A percentile compares a stretch with the other conserved stretches of the same genome.
These are phyloP conservation scores for Sporothrix globosa DNA, from an alignment of 2,329 filamentous ascomycete genomes.

Conservation along the genomic window DNA sequence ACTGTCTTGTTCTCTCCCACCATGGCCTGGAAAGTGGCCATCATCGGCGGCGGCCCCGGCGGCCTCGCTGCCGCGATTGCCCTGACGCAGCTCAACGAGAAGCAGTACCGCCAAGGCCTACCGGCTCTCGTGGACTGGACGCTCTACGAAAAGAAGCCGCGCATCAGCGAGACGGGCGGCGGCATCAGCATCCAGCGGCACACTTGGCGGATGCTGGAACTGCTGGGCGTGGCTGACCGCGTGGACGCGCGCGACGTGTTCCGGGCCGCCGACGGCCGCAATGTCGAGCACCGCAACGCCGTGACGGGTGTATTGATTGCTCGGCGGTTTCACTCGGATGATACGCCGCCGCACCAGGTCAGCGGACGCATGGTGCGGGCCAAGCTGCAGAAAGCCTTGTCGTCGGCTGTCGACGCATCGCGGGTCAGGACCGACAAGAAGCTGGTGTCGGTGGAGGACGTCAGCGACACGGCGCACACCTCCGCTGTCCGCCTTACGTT, in stretches of 20 bases:
- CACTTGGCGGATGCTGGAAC: conserved; percentile 45
- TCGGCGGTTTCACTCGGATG: conserved; percentile 35
- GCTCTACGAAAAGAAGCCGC: conserved; percentile 45
- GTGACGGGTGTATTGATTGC: conserved; percentile 41
- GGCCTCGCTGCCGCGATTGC: conserved; percentile 31
- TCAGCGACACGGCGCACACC: not conserved
- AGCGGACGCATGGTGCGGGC: conserved; percentile 43
- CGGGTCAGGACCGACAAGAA: conserved; percentile 52
- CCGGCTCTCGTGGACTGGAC: conserved; percentile 42
- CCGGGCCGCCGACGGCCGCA: conserved; percentile 38
- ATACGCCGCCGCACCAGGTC: conserved; percentile 39
- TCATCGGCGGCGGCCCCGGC: conserved; percentile 32
- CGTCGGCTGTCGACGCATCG: conserved; percentile 50
- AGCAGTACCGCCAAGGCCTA: conserved; percentile 29
- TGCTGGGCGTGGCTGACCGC: conserved; percentile 42
- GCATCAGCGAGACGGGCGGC: conserved; percentile 46
- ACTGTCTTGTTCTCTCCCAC: not conserved
- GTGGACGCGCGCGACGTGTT: conserved; percentile 43
- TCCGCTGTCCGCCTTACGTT: conserved; percentile 49
- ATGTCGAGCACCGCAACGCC: conserved; percentile 42
- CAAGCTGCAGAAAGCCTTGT: conserved; percentile 53
- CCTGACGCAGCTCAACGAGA: conserved; percentile 28
- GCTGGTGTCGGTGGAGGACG: conserved; percentile 44
- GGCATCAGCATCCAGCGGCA: conserved; percentile 46
- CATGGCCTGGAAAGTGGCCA: conserved; percentile 31